phyloP scores from a whole-genome alignment of 305 asterid genomes.

The Fraxinus platypoda region DNA sequence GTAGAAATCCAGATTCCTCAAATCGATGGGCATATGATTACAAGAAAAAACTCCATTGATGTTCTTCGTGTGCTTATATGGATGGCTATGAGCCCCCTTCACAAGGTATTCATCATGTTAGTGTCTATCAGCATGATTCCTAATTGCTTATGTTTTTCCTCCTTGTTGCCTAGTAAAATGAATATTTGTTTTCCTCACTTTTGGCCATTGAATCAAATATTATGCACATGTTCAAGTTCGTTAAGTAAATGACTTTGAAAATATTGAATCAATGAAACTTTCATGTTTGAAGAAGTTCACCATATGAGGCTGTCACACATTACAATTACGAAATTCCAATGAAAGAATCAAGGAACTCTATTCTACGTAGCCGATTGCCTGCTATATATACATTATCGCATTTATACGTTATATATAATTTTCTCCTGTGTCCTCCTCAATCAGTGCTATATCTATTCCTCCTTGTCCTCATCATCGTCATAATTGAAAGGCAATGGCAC shows the following conservation, averaged over 20 bases:
- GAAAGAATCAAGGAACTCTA: not conserved
- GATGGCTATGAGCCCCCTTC: not conserved
- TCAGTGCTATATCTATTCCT: slow-evolving; percentile 27
- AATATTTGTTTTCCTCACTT: too few relatives aligned
- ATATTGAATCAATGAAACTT: not conserved
- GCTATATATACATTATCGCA: not conserved
- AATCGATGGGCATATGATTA: not conserved
- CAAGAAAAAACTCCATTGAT: not conserved
- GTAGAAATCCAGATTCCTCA: not conserved
- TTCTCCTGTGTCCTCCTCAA: too few relatives aligned
- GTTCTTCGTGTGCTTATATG: not conserved
- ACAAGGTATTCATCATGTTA: not conserved
- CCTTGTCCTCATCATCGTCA: slow-evolving; percentile 45
- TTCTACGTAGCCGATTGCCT: not conserved
- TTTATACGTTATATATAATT: not conserved
- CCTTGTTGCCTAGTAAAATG: not conserved
- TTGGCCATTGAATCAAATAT: too few relatives aligned
- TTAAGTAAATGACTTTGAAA: not conserved
- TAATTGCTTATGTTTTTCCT: not conserved
- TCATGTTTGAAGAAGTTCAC: not conserved
- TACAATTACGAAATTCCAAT: not conserved
- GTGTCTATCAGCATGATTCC: not conserved
- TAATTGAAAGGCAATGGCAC: slow-evolving; percentile 65
- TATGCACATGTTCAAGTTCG: not conserved
- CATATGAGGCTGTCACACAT: not conserved